phyloP scores from a whole-genome alignment of 495 filamentous ascomycete genomes.

The Usnea hakonensis region DNA sequence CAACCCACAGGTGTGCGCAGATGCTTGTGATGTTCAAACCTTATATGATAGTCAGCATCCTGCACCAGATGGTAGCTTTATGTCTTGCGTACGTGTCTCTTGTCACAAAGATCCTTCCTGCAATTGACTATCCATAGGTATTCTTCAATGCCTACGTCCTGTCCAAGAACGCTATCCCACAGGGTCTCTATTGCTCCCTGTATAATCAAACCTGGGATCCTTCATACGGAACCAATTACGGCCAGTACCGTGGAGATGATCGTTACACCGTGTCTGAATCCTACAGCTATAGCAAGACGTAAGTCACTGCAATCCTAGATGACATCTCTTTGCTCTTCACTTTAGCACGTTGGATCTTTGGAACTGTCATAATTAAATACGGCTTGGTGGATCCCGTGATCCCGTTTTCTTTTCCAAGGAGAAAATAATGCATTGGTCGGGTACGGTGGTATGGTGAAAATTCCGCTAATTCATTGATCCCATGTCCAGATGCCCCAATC shows the following conservation, averaged over 20 bases:
- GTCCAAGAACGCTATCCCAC: conserved; percentile 34
- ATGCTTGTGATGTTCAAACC: conserved; percentile 35
- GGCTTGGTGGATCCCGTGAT: background rate
- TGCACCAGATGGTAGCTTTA: conserved; percentile 22
- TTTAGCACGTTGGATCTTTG: background rate
- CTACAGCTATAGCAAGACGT: conserved; percentile 17
- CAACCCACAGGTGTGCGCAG: conserved; percentile 34
- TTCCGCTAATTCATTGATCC: background rate
- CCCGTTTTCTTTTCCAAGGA: background rate
- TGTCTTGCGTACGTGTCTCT: conserved; percentile 15
- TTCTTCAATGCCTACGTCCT: conserved; percentile 46
- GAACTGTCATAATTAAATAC: background rate
- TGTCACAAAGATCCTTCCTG: background rate
- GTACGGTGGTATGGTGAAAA: background rate
- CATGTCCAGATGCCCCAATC: background rate
- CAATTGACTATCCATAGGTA: background rate
- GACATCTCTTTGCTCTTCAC: background rate
- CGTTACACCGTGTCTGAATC: conserved; percentile 11
- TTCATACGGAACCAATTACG: conserved; percentile 22
- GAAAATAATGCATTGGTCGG: no score
- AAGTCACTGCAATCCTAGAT: background rate
- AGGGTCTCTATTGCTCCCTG: conserved; percentile 27
- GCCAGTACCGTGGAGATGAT: conserved; percentile 18
- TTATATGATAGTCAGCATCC: conserved; percentile 30
- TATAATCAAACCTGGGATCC: conserved; percentile 21